Conservation (phyloP, 169 alveolate species). For the Sarcocystis neurona region DNA sequence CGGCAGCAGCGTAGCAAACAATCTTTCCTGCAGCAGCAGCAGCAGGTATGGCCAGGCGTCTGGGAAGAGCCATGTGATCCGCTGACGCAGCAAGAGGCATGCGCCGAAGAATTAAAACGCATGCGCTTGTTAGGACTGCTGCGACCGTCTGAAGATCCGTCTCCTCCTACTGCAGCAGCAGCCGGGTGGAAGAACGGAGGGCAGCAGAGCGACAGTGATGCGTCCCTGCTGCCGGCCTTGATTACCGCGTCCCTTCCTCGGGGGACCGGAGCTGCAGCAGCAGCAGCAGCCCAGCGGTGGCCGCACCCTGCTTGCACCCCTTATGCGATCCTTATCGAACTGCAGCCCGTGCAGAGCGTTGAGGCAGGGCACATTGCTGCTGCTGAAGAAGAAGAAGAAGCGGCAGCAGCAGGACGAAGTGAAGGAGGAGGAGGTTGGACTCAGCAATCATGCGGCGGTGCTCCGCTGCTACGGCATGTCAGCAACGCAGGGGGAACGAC, state of each 20-base stretch:
- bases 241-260: background rate
- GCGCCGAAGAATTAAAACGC: background rate
- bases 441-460: too few species aligned
- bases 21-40: too few species aligned
- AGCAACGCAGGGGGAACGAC: too few species aligned
- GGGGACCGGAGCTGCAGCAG: too few species aligned
- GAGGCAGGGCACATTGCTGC: too few species aligned
- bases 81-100: conserved; percentile 7
- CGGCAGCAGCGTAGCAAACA: too few species aligned
- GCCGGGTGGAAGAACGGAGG: background rate
- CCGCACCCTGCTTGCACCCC: background rate
- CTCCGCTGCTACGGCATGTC: too few species aligned
- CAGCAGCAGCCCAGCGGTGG: background rate
- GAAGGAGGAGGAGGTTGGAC: too few species aligned
- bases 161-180: background rate
- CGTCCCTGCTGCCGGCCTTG: background rate
- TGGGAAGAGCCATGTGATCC: too few species aligned
- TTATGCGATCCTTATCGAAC: background rate
- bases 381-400: too few species aligned
- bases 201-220: background rate
- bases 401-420: too few species aligned
- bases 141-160: background rate
- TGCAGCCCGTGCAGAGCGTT: background rate
- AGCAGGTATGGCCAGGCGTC: too few species aligned
- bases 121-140: background rate